These are phyloP conservation scores for Stentor coeruleus DNA, from an alignment of 73 alveolate genomes.

Conservation along the genomic window DNA sequence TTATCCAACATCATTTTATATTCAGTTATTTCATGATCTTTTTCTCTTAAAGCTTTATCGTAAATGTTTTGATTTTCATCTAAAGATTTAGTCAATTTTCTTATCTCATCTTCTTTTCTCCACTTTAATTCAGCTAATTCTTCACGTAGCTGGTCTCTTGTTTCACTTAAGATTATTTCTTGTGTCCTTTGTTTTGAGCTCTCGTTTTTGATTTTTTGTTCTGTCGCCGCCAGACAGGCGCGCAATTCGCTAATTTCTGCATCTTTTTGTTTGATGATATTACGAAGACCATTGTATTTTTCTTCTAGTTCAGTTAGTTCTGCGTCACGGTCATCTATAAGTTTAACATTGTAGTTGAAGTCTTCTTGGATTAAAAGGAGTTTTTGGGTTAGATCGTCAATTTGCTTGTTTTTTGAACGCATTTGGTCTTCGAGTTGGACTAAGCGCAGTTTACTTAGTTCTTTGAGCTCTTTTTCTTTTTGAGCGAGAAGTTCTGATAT, in stretches of 20 bases:
- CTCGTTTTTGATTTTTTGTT: slow-evolving; percentile 1
- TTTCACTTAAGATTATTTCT: not conserved
- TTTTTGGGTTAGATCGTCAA: slow-evolving; percentile 4
- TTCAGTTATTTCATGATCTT: not conserved
- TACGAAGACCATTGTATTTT: not conserved
- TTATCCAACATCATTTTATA: not conserved
- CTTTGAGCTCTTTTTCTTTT: slow-evolving; percentile 21
- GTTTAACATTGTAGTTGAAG: slow-evolving; percentile 8
- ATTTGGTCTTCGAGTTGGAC: not conserved
- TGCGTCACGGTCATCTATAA: slow-evolving; percentile 13
- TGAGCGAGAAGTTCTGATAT: slow-evolving; percentile 1
- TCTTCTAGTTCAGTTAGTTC: not conserved
- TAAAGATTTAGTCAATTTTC: not conserved
- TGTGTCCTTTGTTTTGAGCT: not conserved
- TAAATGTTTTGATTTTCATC: not conserved
- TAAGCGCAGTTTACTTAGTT: not conserved
- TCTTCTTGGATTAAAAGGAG: slow-evolving; percentile 11
- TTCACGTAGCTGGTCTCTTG: not conserved
- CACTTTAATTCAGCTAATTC: slow-evolving; percentile 13
- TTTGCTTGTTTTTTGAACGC: not conserved
- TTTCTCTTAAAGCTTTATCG: not conserved
- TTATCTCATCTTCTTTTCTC: slow-evolving; percentile 7
- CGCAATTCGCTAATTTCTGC: slow-evolving; percentile 16
- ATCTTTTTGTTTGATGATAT: not conserved
- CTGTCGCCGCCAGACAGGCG: not conserved